Conservation (phyloP, 179 eudicot genomes). For the Beta lomatogona region DNA sequence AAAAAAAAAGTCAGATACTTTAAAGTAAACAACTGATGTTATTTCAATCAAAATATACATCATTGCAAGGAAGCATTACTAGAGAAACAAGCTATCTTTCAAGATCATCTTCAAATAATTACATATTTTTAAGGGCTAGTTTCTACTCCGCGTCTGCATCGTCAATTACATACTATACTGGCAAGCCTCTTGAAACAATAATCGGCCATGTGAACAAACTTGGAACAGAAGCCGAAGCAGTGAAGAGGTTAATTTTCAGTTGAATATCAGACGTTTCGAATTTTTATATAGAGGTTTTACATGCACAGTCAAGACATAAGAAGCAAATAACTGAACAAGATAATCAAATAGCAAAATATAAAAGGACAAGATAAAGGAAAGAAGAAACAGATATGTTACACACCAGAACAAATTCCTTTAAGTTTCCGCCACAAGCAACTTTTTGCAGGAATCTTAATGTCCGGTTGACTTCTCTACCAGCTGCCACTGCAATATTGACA, state of each 20-base stretch:
- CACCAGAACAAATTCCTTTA: slow-evolving; percentile 77
- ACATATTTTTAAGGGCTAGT: background rate
- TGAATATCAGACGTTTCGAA: background rate
- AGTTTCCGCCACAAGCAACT: slow-evolving; percentile 64
- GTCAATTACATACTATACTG: too few species aligned
- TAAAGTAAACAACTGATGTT: background rate
- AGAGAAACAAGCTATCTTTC: background rate
- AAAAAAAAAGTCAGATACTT: background rate
- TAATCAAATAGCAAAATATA: background rate
- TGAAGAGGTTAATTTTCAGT: background rate
- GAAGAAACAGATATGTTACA: slow-evolving; percentile 16
- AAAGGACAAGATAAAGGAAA: background rate
- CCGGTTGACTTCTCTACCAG: slow-evolving; percentile 69
- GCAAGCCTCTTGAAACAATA: background rate
- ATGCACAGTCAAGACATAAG: background rate
- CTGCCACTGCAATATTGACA: slow-evolving; percentile 52
- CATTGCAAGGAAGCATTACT: slow-evolving; percentile 2
- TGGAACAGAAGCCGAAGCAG: background rate
- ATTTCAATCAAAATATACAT: background rate
- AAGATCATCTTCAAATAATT: background rate
- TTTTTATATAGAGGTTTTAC: background rate
- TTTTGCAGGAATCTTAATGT: slow-evolving; percentile 66
- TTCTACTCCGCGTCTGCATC: background rate
- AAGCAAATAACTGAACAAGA: background rate
- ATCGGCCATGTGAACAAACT: background rate